These are phyloP conservation scores for Astrephomene gubernaculifera DNA, from an alignment of 139 green algal genomes.

Conservation along the genomic window DNA sequence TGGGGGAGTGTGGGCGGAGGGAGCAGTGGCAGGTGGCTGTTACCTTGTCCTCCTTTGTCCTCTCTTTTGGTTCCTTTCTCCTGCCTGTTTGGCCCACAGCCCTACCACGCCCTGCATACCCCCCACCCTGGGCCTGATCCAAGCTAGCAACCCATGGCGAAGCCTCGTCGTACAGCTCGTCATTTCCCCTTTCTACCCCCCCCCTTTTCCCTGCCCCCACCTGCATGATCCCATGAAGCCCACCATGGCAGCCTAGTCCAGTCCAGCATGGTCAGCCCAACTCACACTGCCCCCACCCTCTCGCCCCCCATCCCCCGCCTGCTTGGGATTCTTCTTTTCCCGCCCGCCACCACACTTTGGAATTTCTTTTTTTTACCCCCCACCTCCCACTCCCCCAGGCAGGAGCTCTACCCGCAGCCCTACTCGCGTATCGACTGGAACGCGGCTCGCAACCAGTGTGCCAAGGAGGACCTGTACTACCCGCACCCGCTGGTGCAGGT, in stretches of 20 bases:
- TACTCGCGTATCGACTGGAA: conserved; percentile 97
- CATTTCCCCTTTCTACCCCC: neutral
- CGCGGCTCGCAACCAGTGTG: conserved; percentile 83
- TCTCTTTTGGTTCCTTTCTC: no score
- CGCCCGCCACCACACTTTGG: neutral
- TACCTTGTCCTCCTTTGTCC: no score
- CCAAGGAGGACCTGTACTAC: conserved; percentile 98
- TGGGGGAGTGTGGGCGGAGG: no score
- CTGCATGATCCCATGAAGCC: no score
- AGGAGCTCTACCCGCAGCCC: conserved; percentile 89
- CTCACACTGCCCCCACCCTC: no score
- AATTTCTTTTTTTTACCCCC: no score
- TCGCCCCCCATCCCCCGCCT: neutral
- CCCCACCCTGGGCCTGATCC: neutral
- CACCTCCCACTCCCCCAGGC: conserved; percentile 31
- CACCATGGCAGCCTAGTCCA: no score
- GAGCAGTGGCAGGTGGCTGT: no score
- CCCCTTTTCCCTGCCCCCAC: neutral
- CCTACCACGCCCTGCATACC: neutral
- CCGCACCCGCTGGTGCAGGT: conserved; percentile 93
- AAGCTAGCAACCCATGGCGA: no score
- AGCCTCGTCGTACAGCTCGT: no score
- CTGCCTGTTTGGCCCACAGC: no score
- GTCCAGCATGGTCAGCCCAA: no score
- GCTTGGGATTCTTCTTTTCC: neutral